Conservation (phyloP, 2,329 filamentous ascomycete species). For the Pseudocercospora pini-densiflorae region DNA sequence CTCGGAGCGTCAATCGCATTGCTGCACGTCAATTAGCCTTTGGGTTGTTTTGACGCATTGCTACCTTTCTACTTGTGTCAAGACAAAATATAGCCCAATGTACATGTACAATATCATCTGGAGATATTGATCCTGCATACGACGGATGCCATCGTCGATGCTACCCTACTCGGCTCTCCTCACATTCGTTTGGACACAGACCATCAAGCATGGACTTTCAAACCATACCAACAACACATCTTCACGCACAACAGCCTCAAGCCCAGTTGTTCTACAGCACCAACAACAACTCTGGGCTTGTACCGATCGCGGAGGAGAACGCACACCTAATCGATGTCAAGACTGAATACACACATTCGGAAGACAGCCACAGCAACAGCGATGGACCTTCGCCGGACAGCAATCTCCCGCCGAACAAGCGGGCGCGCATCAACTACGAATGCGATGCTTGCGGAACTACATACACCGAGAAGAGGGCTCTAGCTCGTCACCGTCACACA, state of each 20-base stretch:
- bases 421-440: constrained; percentile 21
- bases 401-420: constrained; percentile 18
- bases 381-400: constrained; percentile 17
- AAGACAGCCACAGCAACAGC: constrained; percentile 15
- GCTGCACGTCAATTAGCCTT: constrained; percentile 17
- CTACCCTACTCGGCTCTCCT: background rate
- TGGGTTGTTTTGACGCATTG: background rate
- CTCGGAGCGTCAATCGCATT: constrained; percentile 11
- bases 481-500: constrained; percentile 34
- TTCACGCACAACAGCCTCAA: constrained; percentile 10
- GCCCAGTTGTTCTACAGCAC: constrained; percentile 7
- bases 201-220: constrained; percentile 18
- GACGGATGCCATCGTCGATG: constrained; percentile 6
- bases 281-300: constrained; percentile 12
- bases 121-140: constrained; percentile 15
- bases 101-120: constrained; percentile 1
- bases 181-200: constrained; percentile 2
- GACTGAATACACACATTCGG: constrained; percentile 12
- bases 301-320: constrained; percentile 19
- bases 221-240: constrained; percentile 10
- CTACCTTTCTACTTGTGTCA: background rate
- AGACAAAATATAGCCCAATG: background rate
- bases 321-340: constrained; percentile 6
- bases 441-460: constrained; percentile 23
- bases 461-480: constrained; percentile 35